These are phyloP conservation scores for Hypomontagnella monticulosa DNA, from an alignment of 495 filamentous ascomycete species.

Conservation along the genomic window DNA sequence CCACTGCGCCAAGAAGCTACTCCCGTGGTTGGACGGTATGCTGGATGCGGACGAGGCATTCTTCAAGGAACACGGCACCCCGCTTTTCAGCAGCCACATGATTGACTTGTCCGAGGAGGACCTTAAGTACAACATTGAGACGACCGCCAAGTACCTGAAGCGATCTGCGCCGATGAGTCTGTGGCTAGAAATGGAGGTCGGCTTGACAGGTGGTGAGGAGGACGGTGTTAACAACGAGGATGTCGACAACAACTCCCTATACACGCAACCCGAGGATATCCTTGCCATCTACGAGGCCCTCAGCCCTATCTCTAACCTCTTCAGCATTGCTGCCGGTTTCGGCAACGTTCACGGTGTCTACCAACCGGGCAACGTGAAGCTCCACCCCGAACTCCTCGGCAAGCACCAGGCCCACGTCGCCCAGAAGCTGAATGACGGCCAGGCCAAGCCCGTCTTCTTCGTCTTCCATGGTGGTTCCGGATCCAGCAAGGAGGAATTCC, in stretches of 20 bases:
- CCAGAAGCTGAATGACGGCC: slow-evolving; percentile 64
- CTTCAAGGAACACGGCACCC: slow-evolving; percentile 91
- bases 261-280: slow-evolving; percentile 98
- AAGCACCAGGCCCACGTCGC: slow-evolving; percentile 95
- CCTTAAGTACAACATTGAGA: slow-evolving; percentile 88
- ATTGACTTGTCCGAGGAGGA: slow-evolving; percentile 88
- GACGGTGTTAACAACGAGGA: slow-evolving; percentile 89
- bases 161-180: slow-evolving; percentile 94
- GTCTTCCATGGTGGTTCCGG: slow-evolving; percentile 99
- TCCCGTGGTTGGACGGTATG: slow-evolving; percentile 97
- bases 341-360: slow-evolving; percentile 99
- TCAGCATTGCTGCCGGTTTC: slow-evolving; percentile 97
- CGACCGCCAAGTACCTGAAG: slow-evolving; percentile 90
- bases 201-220: slow-evolving; percentile 95
- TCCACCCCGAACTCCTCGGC: slow-evolving; percentile 90
- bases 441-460: slow-evolving; percentile 95
- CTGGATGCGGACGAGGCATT: slow-evolving; percentile 89
- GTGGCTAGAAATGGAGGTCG: slow-evolving; percentile 99
- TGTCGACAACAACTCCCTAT: slow-evolving; percentile 94
- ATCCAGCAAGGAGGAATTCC: slow-evolving; percentile 87
- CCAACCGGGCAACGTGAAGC: slow-evolving; percentile 96
- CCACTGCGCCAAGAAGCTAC: slow-evolving; percentile 90
- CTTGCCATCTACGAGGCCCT: slow-evolving; percentile 86
- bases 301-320: slow-evolving; percentile 84
- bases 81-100: slow-evolving; percentile 97